These are phyloP conservation scores for Spirogloea muscicola DNA, from an alignment of 139 green algal genomes.

Conservation along the genomic window DNA sequence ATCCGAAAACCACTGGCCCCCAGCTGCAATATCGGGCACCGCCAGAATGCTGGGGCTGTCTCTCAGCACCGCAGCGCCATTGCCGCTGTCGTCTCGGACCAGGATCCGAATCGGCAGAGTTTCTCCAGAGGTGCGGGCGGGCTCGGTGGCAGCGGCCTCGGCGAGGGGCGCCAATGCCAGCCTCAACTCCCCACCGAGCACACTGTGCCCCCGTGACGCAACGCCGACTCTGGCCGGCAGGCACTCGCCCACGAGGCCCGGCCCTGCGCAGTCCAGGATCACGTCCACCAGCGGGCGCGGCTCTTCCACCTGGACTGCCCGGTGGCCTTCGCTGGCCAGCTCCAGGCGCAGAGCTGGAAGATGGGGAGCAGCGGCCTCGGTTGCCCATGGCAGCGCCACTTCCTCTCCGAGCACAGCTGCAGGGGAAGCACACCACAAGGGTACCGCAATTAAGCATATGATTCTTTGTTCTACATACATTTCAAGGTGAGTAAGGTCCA, in stretches of 20 bases:
- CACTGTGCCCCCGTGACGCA: neutral
- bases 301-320: slow-evolving; percentile 22
- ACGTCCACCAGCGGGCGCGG: slow-evolving; percentile 5
- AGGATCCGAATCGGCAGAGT: too few relatives aligned
- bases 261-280: slow-evolving; percentile 7
- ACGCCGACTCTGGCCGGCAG: slow-evolving; percentile 29
- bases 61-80: too few relatives aligned
- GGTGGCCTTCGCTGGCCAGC: neutral
- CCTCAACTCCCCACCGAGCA: too few relatives aligned
- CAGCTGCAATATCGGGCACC: too few relatives aligned
- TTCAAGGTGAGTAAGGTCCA: neutral
- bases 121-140: too few relatives aligned
- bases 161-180: neutral
- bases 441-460: neutral
- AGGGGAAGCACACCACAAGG: neutral
- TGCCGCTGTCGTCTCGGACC: too few relatives aligned
- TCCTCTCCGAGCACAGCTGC: slow-evolving; percentile 2
- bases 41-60: too few relatives aligned
- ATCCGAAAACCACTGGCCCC: too few relatives aligned
- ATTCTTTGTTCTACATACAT: neutral
- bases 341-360: neutral
- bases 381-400: neutral
- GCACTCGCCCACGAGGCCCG: slow-evolving; percentile 23
- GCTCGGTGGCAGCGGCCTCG: neutral
- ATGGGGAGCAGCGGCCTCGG: slow-evolving; percentile 4